These are phyloP conservation scores for Colletotrichum spaethianum DNA, from an alignment of 2,329 filamentous ascomycete genomes.

Conservation along the genomic window DNA sequence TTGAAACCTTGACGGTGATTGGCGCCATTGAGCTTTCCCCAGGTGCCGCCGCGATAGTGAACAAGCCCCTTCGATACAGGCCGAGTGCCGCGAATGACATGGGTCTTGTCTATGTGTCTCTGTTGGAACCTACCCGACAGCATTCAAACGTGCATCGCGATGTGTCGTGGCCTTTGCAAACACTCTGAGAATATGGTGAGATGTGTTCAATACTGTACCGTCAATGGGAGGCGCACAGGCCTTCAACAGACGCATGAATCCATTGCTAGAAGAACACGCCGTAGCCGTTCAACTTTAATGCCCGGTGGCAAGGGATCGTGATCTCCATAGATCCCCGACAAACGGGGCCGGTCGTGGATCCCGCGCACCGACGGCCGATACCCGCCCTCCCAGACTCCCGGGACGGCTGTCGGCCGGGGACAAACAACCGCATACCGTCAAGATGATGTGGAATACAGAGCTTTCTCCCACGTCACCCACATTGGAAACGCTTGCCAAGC, in stretches of 20 bases:
- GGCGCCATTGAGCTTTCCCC: conserved; percentile 7
- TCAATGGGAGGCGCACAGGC: not conserved
- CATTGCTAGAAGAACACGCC: not conserved
- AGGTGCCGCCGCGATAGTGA: not conserved
- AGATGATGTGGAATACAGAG: not conserved
- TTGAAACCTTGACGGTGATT: conserved; percentile 12
- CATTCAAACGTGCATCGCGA: not conserved
- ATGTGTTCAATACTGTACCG: not conserved
- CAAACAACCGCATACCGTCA: conserved; percentile 14
- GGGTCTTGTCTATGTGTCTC: not conserved
- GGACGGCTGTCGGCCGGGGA: conserved; percentile 32
- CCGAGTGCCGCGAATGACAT: conserved; percentile 6
- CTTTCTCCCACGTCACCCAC: conserved; percentile 13
- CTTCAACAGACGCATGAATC: not conserved
- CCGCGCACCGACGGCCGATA: conserved; percentile 24
- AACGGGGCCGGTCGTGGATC: conserved; percentile 35
- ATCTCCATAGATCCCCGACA: conserved; percentile 28
- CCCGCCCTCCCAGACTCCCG: conserved; percentile 17
- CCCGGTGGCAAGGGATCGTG: not conserved
- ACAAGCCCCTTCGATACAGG: not conserved
- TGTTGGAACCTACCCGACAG: not conserved
- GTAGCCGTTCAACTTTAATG: not conserved
- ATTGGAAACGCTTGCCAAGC: conserved; percentile 22
- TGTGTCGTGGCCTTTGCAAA: not conserved
- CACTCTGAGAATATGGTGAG: not conserved